These are phyloP conservation scores for Umbelopsis sp. DNA, from an alignment of 192 early-diverging fungal species.

Conservation along the genomic window DNA sequence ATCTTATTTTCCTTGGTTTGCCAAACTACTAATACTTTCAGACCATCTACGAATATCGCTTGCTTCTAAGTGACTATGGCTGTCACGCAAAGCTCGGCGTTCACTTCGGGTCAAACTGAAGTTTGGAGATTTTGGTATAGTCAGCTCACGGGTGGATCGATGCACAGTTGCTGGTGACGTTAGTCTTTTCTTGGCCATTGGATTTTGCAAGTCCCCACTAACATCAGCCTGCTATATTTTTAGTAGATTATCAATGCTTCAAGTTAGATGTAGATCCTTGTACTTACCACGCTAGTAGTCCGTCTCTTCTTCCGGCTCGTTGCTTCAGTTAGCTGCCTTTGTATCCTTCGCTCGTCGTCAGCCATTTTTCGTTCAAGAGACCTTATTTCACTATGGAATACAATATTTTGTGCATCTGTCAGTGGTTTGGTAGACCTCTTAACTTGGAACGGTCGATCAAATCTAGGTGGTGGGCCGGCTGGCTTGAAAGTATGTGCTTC, in stretches of 20 bases:
- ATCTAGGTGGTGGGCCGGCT: constrained; percentile 52
- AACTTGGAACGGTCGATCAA: constrained; percentile 54
- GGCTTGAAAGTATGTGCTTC: constrained; percentile 41
- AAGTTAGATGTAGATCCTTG: not conserved
- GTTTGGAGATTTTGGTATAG: not conserved
- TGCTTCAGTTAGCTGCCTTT: not conserved
- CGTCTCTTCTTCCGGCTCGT: not conserved
- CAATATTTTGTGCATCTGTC: constrained; percentile 50
- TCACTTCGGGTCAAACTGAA: constrained; percentile 2
- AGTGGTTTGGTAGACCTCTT: constrained; percentile 54
- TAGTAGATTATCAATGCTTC: not conserved
- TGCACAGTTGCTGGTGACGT: not conserved
- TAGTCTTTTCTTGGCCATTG: too few relatives aligned
- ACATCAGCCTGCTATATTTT: not conserved
- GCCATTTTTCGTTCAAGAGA: constrained; percentile 57
- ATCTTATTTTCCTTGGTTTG: not conserved
- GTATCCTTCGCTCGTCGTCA: constrained; percentile 46
- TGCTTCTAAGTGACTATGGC: not conserved
- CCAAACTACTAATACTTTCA: not conserved
- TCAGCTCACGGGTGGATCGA: not conserved
- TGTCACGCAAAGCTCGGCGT: not conserved
- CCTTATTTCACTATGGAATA: constrained; percentile 51
- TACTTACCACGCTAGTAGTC: not conserved
- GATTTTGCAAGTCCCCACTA: too few relatives aligned
- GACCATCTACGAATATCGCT: not conserved